A percentile compares a stretch with the other conserved stretches of the same genome.
phyloP scores from a whole-genome alignment of 1,284 basidiomycete genomes.

The Pulveroboletus ridleyi region DNA sequence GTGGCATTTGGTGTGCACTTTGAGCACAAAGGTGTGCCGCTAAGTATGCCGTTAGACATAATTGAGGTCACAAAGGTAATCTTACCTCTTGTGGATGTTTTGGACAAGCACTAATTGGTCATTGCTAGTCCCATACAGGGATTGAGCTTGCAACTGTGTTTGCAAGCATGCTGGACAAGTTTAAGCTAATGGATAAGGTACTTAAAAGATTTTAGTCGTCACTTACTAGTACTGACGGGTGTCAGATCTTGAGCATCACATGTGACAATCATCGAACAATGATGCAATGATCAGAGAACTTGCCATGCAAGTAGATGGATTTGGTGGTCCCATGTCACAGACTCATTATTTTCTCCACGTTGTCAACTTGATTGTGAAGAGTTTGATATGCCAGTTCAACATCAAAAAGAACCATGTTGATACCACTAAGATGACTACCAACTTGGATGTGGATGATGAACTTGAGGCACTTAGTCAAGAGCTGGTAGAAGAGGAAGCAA shows the following conservation, averaged over 20 bases:
- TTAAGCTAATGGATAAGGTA: neutral
- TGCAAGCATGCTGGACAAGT: neutral
- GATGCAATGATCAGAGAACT: neutral
- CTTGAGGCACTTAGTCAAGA: neutral
- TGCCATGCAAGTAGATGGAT: neutral
- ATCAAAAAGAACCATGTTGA: neutral
- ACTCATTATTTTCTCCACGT: neutral
- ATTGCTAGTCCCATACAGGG: neutral
- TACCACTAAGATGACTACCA: neutral
- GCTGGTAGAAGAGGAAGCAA: neutral
- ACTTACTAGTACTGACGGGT: constrained; percentile 1
- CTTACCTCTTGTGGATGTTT: neutral
- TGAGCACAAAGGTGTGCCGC: neutral
- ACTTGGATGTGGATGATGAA: neutral
- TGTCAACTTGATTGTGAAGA: neutral
- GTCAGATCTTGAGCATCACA: neutral
- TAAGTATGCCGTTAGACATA: neutral
- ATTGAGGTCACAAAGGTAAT: constrained; percentile 1
- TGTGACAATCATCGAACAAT: neutral
- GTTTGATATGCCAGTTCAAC: neutral
- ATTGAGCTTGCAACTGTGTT: neutral
- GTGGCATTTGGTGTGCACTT: neutral
- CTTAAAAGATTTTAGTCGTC: neutral
- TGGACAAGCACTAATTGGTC: neutral
- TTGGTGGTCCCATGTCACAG: neutral